These are phyloP conservation scores for Nemania serpens DNA, from an alignment of 2,329 filamentous ascomycete species.

Conservation along the genomic window DNA sequence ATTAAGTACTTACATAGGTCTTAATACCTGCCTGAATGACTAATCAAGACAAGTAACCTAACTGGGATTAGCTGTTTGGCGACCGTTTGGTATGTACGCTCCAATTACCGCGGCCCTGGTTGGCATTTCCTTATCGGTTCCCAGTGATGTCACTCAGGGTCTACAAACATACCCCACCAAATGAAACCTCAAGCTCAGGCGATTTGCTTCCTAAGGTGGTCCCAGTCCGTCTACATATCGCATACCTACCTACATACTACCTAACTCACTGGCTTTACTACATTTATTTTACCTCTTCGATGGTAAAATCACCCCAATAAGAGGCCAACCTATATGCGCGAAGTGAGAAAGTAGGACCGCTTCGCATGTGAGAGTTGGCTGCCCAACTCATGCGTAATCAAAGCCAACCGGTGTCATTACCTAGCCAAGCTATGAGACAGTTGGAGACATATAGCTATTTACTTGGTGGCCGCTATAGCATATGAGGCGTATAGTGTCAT, in stretches of 20 bases:
- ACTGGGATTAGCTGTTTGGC: no score
- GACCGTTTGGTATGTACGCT: no score
- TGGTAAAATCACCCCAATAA: neutral
- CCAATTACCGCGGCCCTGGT: neutral
- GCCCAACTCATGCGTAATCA: slow-evolving; percentile 4
- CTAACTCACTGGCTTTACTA: neutral
- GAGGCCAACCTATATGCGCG: neutral
- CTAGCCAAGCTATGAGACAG: slow-evolving; percentile 11
- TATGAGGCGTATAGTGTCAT: slow-evolving; percentile 21
- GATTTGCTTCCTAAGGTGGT: no score
- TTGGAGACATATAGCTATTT: neutral
- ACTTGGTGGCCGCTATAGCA: neutral
- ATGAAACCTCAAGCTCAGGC: slow-evolving; percentile 10
- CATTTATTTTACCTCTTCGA: neutral
- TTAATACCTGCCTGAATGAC: no score
- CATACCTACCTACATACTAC: neutral
- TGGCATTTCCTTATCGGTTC: slow-evolving; percentile 13
- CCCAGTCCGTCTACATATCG: neutral
- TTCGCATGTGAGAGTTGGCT: slow-evolving; percentile 12
- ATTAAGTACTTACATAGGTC: no score
- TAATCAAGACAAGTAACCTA: no score
- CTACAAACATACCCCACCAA: slow-evolving; percentile 19
- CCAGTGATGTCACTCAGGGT: slow-evolving; percentile 24
- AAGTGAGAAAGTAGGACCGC: neutral
- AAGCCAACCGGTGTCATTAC: neutral